phyloP scores from a whole-genome alignment of 371 early-diverging fungal species.

The Zopfochytrium polystomum region DNA sequence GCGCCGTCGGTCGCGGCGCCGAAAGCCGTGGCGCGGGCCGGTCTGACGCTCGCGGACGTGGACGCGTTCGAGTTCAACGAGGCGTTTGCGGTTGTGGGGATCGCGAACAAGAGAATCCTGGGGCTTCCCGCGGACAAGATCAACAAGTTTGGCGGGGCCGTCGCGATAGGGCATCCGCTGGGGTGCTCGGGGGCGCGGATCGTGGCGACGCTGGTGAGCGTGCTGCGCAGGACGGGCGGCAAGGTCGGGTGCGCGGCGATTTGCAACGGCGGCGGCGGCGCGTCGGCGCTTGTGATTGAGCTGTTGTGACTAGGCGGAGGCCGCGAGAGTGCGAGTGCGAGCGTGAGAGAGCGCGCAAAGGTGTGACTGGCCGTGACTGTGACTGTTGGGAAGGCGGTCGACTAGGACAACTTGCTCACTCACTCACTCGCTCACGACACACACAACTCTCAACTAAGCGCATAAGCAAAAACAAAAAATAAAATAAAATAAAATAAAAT shows the following conservation, averaged over 20 bases:
- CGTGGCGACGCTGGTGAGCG: constrained; percentile 75
- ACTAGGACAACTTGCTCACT: too few relatives aligned
- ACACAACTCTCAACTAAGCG: too few relatives aligned
- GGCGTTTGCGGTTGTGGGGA: constrained; percentile 94
- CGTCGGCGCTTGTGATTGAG: too few relatives aligned
- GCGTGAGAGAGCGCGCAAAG: too few relatives aligned
- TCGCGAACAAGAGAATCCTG: constrained; percentile 84
- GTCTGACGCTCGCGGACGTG: constrained; percentile 58
- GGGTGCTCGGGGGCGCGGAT: constrained; percentile 96
- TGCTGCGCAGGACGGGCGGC: constrained; percentile 66
- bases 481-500: too few relatives aligned
- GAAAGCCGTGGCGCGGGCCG: constrained; percentile 83
- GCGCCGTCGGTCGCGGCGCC: constrained; percentile 91
- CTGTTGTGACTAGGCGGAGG: too few relatives aligned
- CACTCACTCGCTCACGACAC: too few relatives aligned
- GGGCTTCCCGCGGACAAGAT: constrained; percentile 70
- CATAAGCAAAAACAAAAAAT: too few relatives aligned
- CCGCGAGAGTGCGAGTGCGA: too few relatives aligned
- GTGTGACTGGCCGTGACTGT: too few relatives aligned
- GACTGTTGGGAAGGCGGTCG: too few relatives aligned
- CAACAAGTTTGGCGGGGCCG: constrained; percentile 95
- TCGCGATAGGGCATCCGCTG: constrained; percentile 96
- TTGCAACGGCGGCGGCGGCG: constrained; percentile 96
- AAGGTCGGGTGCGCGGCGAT: constrained; percentile 88
- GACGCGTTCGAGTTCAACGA: constrained; percentile 95